Conservation (phyloP, 2,329 filamentous ascomycete species). For the Cladosporium sp. region DNA sequence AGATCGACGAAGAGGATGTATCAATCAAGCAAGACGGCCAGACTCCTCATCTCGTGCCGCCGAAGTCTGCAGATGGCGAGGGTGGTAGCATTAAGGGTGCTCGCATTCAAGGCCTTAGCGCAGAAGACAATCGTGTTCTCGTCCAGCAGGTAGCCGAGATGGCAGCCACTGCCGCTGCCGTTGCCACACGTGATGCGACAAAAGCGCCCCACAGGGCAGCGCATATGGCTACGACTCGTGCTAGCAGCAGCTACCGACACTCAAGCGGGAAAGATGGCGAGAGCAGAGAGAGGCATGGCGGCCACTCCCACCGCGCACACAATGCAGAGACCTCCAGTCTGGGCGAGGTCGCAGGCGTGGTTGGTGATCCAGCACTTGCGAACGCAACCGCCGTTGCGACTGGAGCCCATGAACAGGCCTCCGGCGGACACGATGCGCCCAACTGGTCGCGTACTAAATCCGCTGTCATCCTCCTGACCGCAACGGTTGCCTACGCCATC, state of each 20-base stretch:
- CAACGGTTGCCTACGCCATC: constrained; percentile 90
- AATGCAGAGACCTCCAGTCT: constrained; percentile 14
- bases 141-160: constrained; percentile 90
- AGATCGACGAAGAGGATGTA: constrained; percentile 22
- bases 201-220: constrained; percentile 56
- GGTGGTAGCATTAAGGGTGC: constrained; percentile 41
- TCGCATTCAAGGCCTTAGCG: constrained; percentile 67
- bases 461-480: constrained; percentile 81
- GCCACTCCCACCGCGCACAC: constrained; percentile 8
- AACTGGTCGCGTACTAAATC: constrained; percentile 96
- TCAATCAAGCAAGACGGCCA: constrained; percentile 37
- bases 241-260: constrained; percentile 14
- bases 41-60: constrained; percentile 70
- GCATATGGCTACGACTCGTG: constrained; percentile 40
- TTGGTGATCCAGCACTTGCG: constrained; percentile 10
- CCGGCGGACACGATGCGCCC: constrained; percentile 92
- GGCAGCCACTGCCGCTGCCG: constrained; percentile 84
- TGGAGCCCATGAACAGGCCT: constrained; percentile 17
- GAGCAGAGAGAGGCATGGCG: constrained; percentile 7
- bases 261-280: neutral
- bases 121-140: constrained; percentile 78
- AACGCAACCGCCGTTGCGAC: constrained; percentile 17
- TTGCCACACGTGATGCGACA: constrained; percentile 77
- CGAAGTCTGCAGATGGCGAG: constrained; percentile 59
- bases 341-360: neutral